Evolutionary conservation across 352 stramenopile species (phyloP).

Genomic region (Phytopythium delawarense): DNA sequence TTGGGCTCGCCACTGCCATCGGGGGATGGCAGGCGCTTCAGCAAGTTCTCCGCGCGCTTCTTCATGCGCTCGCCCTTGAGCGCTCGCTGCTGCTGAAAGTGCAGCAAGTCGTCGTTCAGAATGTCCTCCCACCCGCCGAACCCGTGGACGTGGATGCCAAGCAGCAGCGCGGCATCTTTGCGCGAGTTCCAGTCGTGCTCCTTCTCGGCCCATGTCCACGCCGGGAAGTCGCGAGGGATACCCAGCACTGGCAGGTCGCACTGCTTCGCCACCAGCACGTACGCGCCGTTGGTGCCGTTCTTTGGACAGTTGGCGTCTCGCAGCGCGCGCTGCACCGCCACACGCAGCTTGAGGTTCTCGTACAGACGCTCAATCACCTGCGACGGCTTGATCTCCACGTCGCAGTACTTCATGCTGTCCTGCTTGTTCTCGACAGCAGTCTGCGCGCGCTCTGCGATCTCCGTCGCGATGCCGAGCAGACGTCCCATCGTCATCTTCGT

Average conservation of each 20-base stretch:
- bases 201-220: slow-evolving; percentile 76
- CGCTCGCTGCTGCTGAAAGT: slow-evolving; percentile 75
- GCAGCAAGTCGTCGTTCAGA: slow-evolving; percentile 72
- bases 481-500: slow-evolving; percentile 57
- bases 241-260: slow-evolving; percentile 61
- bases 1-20: slow-evolving; percentile 49
- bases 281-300: slow-evolving; percentile 51
- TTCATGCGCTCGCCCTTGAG: slow-evolving; percentile 82
- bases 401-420: slow-evolving; percentile 69
- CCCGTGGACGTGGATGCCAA: slow-evolving; percentile 82
- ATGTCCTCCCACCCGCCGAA: slow-evolving; percentile 88
- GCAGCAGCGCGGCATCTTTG: slow-evolving; percentile 75
- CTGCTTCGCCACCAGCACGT: slow-evolving; percentile 70
- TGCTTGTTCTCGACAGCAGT: slow-evolving; percentile 55
- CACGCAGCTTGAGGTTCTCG: slow-evolving; percentile 82
- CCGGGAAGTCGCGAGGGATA: slow-evolving; percentile 55
- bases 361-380: slow-evolving; percentile 81
- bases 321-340: slow-evolving; percentile 75
- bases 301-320: slow-evolving; percentile 36
- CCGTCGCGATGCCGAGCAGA: slow-evolving; percentile 49
- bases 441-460: slow-evolving; percentile 58
- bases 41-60: slow-evolving; percentile 77
- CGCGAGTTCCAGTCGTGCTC: slow-evolving; percentile 76
- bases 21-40: slow-evolving; percentile 68
- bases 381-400: slow-evolving; percentile 70